A percentile compares a stretch with the other conserved stretches of the same genome.
Conservation (phyloP, 169 alveolate genomes). For the Eimeria falciformis region DNA sequence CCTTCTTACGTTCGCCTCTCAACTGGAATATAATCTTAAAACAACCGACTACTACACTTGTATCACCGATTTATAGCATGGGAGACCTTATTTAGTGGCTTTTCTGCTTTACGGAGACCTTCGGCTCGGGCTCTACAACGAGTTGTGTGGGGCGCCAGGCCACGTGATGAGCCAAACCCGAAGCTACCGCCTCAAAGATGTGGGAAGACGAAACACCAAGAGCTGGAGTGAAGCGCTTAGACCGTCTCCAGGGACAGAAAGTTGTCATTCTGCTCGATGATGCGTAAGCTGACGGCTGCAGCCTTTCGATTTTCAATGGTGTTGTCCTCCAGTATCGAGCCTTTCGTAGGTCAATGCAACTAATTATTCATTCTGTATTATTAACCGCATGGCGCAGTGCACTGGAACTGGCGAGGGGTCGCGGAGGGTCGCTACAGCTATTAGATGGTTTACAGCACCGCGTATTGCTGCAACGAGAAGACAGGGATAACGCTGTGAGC, state of each 20-base stretch:
- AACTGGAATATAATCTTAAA: too few species aligned
- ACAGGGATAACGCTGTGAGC: slow-evolving; percentile 43
- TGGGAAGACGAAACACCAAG: slow-evolving; percentile 27
- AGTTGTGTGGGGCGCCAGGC: too few species aligned
- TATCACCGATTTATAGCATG: too few species aligned
- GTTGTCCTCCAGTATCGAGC: background rate
- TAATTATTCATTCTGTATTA: background rate
- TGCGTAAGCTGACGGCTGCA: slow-evolving; percentile 55
- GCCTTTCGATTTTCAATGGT: background rate
- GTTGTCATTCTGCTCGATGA: slow-evolving; percentile 71
- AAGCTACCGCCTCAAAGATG: background rate
- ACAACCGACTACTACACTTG: too few species aligned
- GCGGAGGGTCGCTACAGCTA: slow-evolving; percentile 62
- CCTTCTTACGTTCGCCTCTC: too few species aligned
- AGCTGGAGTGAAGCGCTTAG: slow-evolving; percentile 64
- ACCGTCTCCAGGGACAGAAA: slow-evolving; percentile 63
- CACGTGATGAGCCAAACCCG: too few species aligned
- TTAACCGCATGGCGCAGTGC: slow-evolving; percentile 6
- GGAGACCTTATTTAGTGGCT: too few species aligned
- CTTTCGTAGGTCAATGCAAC: background rate
- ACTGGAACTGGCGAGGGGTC: slow-evolving; percentile 69
- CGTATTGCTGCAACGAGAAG: slow-evolving; percentile 45
- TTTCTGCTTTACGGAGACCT: too few species aligned
- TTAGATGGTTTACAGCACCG: slow-evolving; percentile 69
- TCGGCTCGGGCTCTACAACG: too few species aligned